Evolutionary conservation across 768 basidiomycete species (phyloP), one percentile per base, ranked within the genome.

Genomic region (Crepidotus variabilis): DNA sequence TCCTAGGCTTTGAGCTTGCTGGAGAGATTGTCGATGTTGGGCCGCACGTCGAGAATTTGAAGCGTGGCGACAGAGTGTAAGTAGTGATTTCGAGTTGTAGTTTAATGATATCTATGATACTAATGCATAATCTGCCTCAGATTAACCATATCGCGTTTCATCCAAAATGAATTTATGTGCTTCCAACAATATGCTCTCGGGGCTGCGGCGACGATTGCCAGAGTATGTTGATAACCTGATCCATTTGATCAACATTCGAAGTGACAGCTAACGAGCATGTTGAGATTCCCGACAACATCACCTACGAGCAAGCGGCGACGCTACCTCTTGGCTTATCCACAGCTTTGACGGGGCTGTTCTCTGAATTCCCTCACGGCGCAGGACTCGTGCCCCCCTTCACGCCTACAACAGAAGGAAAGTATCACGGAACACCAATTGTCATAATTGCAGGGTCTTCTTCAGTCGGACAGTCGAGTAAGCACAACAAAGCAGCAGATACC

Each of bases 141-240:
- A 8, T 28, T 28, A 8, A 28, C 28, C 8, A 28, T 28, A 4
- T 28, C 28, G 8, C 28, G 28, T 3, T 28, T 69, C 16, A 64
- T 16, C 5, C 3, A 69, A 13, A 75, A 72, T 28, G 68, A 72
- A 23, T 60, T 64, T 57, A 70, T 70, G 32, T 69, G 70, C 4
- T 80, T 74, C 58, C 82, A 84, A 62, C 73, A 79, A 63, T 80
- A 77, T 59, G 65, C 75, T 34, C 65, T 78, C 9, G 69, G 69
- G 6, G 66, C 71, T 20, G 76, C 74, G n/a, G 66, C 73, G 48
- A 72, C 73, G 33, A 65, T 72, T 7, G 62, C 75, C 9, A 81
- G 76, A 69, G 79, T 75, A 53, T 47, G 49, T 52, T 18, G n/a
- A n/a, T n/a, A n/a, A n/a, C n/a, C n/a, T n/a, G n/a, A n/a, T n/a